These are phyloP conservation scores for Fusarium goolgardi DNA, from an alignment of 2,329 filamentous ascomycete genomes.

Conservation along the genomic window DNA sequence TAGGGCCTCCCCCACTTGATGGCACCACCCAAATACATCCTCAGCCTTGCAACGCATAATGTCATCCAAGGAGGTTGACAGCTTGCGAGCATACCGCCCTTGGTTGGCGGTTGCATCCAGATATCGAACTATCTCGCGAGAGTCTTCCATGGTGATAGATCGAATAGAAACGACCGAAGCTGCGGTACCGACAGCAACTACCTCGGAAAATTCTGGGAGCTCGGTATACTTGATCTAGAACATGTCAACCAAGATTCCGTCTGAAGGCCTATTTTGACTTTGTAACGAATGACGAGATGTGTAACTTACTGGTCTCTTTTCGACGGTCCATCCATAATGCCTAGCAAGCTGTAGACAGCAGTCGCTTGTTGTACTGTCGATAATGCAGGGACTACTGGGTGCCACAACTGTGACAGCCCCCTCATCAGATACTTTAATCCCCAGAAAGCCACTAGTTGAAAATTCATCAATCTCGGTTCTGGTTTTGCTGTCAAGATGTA, in stretches of 20 bases:
- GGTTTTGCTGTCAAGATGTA: constrained; percentile 3
- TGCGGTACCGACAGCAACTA: background rate
- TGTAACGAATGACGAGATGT: background rate
- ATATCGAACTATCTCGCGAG: background rate
- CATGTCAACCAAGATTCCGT: background rate
- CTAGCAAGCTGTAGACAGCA: background rate
- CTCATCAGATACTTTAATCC: background rate
- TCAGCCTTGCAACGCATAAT: background rate
- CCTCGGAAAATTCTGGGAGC: background rate
- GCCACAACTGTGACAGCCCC: background rate
- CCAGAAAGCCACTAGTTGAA: background rate
- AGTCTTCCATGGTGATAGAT: background rate
- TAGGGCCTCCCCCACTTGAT: background rate
- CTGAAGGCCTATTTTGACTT: background rate
- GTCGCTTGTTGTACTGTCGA: background rate
- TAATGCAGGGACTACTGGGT: background rate
- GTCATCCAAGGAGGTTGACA: background rate
- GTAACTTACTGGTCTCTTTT: background rate
- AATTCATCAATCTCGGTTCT: background rate
- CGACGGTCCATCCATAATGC: background rate
- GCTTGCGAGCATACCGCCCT: background rate
- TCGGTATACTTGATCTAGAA: constrained; percentile 1
- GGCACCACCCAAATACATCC: background rate
- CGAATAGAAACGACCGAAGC: constrained; percentile 1
- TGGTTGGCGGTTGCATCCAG: background rate